Evolutionary conservation across 495 filamentous ascomycete species (phyloP), one percentile per base, ranked within the genome.

Genomic region (Parmelia sp.): DNA sequence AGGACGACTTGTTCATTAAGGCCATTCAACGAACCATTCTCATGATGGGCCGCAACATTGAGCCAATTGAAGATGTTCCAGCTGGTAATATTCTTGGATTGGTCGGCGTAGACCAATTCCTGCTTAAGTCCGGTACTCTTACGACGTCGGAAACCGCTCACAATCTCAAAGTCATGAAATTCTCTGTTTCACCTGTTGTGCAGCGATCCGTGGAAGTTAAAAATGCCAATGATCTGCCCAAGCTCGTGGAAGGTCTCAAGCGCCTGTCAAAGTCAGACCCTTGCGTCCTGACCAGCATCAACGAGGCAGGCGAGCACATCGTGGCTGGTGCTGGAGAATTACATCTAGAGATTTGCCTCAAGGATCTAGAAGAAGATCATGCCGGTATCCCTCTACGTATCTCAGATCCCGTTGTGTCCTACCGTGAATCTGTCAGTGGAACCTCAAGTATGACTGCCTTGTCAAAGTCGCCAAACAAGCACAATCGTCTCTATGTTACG

Each of bases 91-190:
- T 99, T 81, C 87, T 95, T 72, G 94, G 94, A 84, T 83, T 99
- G 70, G 94, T 99, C 74, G 94, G 94, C 88, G 89, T 99, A 74
- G 94, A 99, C 77, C 94, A 99, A 85, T 99, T 99, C 90, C 82
- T 99, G 81, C 91, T 99, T 84, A 99, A 99, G 88, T 97, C 94
- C 74, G 94, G 94, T 86, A 99, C 94, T 70, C 87, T 99, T 68
- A 96, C 92, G 78, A 99, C 95, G 74, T 86, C 86, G 73, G 94
- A 99, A 67, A 93, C 92, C 66, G 94, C 94, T 72, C 94, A 99
- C 88, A 99, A 99, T 86, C 80, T 99, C 70, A 99, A 97, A 88
- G 94, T 99, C 80, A 99, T 99, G 94, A 96, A 96, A 83, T 99
- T 99, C 90, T 99, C 94, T 72, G 94, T 99, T 75, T 97, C 94